Conservation (phyloP, 1,139 yeast genomes). For the Suhomyces taliae region DNA sequence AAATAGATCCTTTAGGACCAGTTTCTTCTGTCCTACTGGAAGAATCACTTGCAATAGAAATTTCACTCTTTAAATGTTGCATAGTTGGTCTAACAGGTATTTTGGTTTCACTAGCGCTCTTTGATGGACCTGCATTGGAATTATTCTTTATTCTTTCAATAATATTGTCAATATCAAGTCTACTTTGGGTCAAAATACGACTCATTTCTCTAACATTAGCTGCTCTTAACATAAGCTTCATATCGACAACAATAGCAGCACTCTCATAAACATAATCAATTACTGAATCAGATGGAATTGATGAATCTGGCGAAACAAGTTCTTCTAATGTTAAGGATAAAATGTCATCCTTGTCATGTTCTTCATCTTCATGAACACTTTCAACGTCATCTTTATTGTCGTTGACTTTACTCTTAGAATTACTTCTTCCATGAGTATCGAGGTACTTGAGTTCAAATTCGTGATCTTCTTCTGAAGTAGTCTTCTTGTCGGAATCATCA, state of each 20-base stretch:
- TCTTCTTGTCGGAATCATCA: constrained; percentile 21
- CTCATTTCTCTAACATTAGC: constrained; percentile 62
- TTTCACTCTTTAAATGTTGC: background rate
- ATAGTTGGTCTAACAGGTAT: constrained; percentile 2
- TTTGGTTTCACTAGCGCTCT: background rate
- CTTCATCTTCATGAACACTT: constrained; percentile 8
- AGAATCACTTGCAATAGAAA: constrained; percentile 1
- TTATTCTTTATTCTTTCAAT: constrained; percentile 15
- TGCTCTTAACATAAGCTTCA: constrained; percentile 63
- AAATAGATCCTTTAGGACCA: constrained; percentile 3
- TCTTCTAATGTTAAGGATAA: constrained; percentile 46
- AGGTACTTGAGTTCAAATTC: constrained; percentile 31
- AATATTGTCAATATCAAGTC: constrained; percentile 26
- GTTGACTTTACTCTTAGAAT: constrained; percentile 2
- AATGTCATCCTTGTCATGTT: constrained; percentile 18
- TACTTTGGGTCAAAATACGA: constrained; percentile 38
- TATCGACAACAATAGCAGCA: constrained; percentile 60
- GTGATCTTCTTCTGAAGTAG: constrained; percentile 25
- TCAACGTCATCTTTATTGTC: constrained; percentile 14
- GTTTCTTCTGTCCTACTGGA: constrained; percentile 2
- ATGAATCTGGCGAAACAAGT: constrained; percentile 51
- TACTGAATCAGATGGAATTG: constrained; percentile 53
- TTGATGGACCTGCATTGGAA: background rate
- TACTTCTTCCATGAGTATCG: constrained; percentile 24
- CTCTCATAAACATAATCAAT: constrained; percentile 61